Evolutionary conservation across 495 filamentous ascomycete species (phyloP).

Genomic region (Xylaria intraflava): DNA sequence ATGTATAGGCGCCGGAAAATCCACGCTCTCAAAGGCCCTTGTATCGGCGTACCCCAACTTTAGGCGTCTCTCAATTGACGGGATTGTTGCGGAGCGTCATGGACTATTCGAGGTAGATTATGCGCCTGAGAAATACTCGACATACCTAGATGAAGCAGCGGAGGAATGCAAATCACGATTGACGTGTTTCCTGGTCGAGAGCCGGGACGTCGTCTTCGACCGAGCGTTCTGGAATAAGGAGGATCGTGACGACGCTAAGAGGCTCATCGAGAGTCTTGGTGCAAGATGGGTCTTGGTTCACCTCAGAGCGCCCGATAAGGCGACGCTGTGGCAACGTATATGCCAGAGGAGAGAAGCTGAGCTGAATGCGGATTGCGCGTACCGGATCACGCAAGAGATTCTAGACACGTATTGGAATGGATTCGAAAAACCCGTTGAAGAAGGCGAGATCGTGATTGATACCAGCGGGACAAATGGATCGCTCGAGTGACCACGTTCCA

Average conservation of each 20-base stretch:
- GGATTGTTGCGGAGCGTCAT: slow-evolving; percentile 26
- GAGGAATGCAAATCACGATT: slow-evolving; percentile 16
- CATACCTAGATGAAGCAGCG: slow-evolving; percentile 29
- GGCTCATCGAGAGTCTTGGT: slow-evolving; percentile 22
- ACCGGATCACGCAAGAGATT: slow-evolving; percentile 28
- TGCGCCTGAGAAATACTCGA: slow-evolving; percentile 23
- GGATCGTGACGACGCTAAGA: slow-evolving; percentile 29
- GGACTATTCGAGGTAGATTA: slow-evolving; percentile 33
- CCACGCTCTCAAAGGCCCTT: slow-evolving; percentile 14
- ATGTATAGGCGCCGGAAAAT: slow-evolving; percentile 13
- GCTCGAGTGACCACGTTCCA: neutral
- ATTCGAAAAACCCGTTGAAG: slow-evolving; percentile 30
- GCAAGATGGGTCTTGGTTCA: slow-evolving; percentile 32
- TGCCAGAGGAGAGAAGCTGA: slow-evolving; percentile 20
- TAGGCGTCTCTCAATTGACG: slow-evolving; percentile 27
- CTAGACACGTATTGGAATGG: slow-evolving; percentile 33
- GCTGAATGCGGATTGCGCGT: slow-evolving; percentile 34
- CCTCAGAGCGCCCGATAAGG: slow-evolving; percentile 24
- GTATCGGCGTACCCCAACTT: slow-evolving; percentile 13
- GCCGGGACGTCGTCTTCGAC: slow-evolving; percentile 26
- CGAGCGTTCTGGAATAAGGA: slow-evolving; percentile 31
- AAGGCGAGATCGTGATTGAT: slow-evolving; percentile 31
- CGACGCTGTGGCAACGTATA: slow-evolving; percentile 29
- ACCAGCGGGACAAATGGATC: neutral
- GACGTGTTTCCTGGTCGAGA: slow-evolving; percentile 15